Conservation (phyloP, 176 grass and related monocot species). For the Dactylis glomerata region DNA sequence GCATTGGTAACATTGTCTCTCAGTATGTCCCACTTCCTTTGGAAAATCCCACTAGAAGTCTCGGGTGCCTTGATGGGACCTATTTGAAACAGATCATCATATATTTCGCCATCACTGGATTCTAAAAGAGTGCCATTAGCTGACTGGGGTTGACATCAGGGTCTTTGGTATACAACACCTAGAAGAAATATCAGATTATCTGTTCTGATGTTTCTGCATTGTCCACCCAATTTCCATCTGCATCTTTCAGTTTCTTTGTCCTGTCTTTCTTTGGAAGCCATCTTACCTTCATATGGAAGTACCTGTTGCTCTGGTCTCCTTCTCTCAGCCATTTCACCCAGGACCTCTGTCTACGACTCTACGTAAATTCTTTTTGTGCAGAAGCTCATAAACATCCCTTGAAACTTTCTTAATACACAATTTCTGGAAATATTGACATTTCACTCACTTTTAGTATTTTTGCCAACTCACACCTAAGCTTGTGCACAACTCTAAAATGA, state of each 20-base stretch:
- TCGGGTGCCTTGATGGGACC: not conserved
- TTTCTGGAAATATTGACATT: not conserved
- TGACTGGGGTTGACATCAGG: not conserved
- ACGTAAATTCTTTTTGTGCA: no score
- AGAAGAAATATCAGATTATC: not conserved
- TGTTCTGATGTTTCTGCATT: not conserved
- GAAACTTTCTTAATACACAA: not conserved
- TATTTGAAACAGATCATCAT: not conserved
- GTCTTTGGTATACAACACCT: not conserved
- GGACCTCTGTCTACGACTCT: no score
- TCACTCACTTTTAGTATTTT: not conserved
- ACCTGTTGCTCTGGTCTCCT: not conserved
- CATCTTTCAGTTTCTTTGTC: not conserved
- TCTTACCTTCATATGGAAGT: not conserved
- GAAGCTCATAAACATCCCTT: not conserved
- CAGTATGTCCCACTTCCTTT: not conserved
- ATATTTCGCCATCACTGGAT: not conserved
- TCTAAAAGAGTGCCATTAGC: not conserved
- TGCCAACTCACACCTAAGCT: not conserved
- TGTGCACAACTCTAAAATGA: not conserved
- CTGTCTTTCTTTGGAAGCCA: not conserved
- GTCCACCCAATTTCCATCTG: not conserved
- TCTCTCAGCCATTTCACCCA: not conserved
- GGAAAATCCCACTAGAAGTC: not conserved
- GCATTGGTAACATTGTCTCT: not conserved